These are phyloP conservation scores for Digitaria exilis DNA, from an alignment of 202 grass and related monocot genomes.

Conservation along the genomic window DNA sequence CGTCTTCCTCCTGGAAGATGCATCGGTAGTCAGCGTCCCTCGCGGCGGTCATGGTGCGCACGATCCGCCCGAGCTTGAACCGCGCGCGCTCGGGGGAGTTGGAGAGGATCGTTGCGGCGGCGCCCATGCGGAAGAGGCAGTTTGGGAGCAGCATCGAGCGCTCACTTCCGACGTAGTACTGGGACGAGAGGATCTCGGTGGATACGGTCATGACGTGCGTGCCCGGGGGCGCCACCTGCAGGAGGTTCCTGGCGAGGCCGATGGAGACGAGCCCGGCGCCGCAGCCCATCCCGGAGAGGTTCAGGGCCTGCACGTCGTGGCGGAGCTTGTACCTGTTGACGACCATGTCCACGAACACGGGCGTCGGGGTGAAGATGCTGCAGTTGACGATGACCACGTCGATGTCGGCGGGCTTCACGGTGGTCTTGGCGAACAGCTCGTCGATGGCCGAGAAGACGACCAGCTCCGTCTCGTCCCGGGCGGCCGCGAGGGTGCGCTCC, in stretches of 20 bases:
- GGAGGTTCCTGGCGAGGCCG: constrained; percentile 58
- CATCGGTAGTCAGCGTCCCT: constrained; percentile 63
- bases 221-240: constrained; percentile 36
- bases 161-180: constrained; percentile 59
- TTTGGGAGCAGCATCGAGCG: constrained; percentile 72
- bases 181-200: constrained; percentile 51
- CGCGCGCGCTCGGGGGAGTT: constrained; percentile 39
- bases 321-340: constrained; percentile 67
- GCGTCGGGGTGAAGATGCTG: constrained; percentile 76
- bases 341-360: constrained; percentile 57
- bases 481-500: constrained; percentile 52
- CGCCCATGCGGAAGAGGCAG: constrained; percentile 78
- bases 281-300: constrained; percentile 79
- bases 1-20: constrained; percentile 78
- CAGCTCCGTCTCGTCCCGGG: constrained; percentile 54
- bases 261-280: constrained; percentile 58
- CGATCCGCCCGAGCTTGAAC: constrained; percentile 52
- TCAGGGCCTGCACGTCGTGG: constrained; percentile 48
- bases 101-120: constrained; percentile 56
- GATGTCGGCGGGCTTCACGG: constrained; percentile 45
- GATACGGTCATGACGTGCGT: constrained; percentile 50
- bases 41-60: constrained; percentile 64
- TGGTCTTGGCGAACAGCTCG: constrained; percentile 48
- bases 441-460: constrained; percentile 57
- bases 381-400: constrained; percentile 79